Conservation (phyloP, 306 rosid species). For the Delonix regia region DNA sequence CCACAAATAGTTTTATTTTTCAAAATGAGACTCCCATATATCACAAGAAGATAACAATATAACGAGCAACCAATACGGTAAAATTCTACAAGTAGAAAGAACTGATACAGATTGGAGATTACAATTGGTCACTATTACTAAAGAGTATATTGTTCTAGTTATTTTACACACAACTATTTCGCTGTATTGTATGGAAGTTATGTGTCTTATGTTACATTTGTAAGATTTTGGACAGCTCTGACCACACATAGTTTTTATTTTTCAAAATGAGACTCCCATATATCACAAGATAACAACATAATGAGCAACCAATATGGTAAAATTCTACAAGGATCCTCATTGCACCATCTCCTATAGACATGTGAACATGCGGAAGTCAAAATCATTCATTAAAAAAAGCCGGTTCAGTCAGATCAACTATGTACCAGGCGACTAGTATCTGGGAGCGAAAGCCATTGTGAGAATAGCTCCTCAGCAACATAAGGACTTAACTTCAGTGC, state of each 20-base stretch:
- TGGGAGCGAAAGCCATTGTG: slow-evolving; percentile 86
- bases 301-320: background rate
- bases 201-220: background rate
- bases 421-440: slow-evolving; percentile 75
- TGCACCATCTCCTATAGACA: slow-evolving; percentile 35
- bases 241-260: slow-evolving; percentile 32
- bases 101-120: slow-evolving; percentile 23
- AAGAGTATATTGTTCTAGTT: background rate
- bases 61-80: background rate
- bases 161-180: background rate
- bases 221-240: background rate
- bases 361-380: slow-evolving; percentile 16
- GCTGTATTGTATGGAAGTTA: background rate
- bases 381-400: slow-evolving; percentile 30
- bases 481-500: slow-evolving; percentile 63
- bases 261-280: slow-evolving; percentile 21
- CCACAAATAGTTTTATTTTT: slow-evolving; percentile 24
- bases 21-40: slow-evolving; percentile 23
- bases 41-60: slow-evolving; percentile 23
- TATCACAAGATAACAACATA: slow-evolving; percentile 15
- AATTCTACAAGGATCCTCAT: slow-evolving; percentile 18
- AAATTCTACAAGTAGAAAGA: slow-evolving; percentile 5
- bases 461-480: slow-evolving; percentile 71
- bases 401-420: slow-evolving; percentile 33
- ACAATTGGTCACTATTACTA: slow-evolving; percentile 6